These are phyloP conservation scores for Sporothrix mexicana DNA, from an alignment of 2,329 filamentous ascomycete genomes.

Conservation along the genomic window DNA sequence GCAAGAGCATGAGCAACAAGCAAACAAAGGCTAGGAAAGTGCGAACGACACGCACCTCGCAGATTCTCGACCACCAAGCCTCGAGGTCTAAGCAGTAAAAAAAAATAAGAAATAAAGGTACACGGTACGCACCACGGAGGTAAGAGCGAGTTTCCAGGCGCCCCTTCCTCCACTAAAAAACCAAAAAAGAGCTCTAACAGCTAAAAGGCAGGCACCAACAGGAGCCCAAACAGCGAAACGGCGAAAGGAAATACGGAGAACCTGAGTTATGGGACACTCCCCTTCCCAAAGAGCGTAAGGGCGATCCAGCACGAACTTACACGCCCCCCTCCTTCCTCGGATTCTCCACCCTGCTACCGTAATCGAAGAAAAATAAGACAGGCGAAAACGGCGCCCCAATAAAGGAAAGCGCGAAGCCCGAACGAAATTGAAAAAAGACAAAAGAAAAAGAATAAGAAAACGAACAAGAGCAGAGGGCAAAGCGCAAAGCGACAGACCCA, in stretches of 20 bases:
- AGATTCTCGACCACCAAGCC: background rate
- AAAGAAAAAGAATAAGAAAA: background rate
- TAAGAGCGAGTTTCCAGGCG: slow-evolving; percentile 9
- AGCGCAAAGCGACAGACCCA: background rate
- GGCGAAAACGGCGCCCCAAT: slow-evolving; percentile 28
- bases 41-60: slow-evolving; percentile 12
- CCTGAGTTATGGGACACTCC: background rate
- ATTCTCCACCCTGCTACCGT: background rate
- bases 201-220: background rate
- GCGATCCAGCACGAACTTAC: slow-evolving; percentile 13
- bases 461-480: background rate
- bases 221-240: background rate
- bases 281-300: background rate
- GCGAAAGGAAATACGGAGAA: slow-evolving; percentile 21
- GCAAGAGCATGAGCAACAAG: slow-evolving; percentile 12
- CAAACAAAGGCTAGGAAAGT: background rate
- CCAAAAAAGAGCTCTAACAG: background rate
- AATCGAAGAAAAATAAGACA: background rate
- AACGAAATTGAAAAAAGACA: slow-evolving; percentile 10
- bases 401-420: slow-evolving; percentile 26
- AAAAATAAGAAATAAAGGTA: background rate
- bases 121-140: background rate
- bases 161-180: background rate
- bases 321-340: slow-evolving; percentile 16
- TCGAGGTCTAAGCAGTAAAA: background rate